Conservation (phyloP, 176 grass and related monocot genomes). For the Areca catechu region DNA sequence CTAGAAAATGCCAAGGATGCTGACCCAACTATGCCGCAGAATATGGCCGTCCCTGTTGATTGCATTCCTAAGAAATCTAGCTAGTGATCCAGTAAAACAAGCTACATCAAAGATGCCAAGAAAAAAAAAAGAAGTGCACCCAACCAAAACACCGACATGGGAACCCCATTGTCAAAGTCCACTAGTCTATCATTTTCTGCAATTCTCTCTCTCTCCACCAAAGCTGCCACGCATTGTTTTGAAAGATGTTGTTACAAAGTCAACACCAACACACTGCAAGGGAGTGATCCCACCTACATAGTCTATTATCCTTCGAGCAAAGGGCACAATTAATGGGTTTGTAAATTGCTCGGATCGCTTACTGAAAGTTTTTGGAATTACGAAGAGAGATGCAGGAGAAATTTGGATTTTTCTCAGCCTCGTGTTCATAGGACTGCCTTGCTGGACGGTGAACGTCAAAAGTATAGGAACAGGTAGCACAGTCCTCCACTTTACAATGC, state of each 20-base stretch:
- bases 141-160: constrained; percentile 59
- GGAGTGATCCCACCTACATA: constrained; percentile 55
- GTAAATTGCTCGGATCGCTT: constrained; percentile 46
- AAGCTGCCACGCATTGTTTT: constrained; percentile 27
- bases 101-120: constrained; percentile 42
- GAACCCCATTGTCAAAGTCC: constrained; percentile 12
- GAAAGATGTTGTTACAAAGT: constrained; percentile 6
- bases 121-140: constrained; percentile 38
- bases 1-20: background rate
- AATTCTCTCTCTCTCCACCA: constrained; percentile 43
- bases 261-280: constrained; percentile 41
- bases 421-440: constrained; percentile 66
- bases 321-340: constrained; percentile 43
- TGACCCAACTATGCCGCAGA: constrained; percentile 40
- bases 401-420: constrained; percentile 37
- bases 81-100: constrained; percentile 37
- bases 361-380: constrained; percentile 63
- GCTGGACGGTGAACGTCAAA: constrained; percentile 59
- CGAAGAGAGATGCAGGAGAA: constrained; percentile 47
- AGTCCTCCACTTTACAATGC: constrained; percentile 50
- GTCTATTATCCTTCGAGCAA: constrained; percentile 33
- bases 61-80: constrained; percentile 66
- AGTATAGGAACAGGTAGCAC: constrained; percentile 35
- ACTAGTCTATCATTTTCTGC: constrained; percentile 8
- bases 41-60: constrained; percentile 35